Base-by-base conservation (phyloP, 1,139 yeast species). In the Debaryomyces sp. region DNA sequence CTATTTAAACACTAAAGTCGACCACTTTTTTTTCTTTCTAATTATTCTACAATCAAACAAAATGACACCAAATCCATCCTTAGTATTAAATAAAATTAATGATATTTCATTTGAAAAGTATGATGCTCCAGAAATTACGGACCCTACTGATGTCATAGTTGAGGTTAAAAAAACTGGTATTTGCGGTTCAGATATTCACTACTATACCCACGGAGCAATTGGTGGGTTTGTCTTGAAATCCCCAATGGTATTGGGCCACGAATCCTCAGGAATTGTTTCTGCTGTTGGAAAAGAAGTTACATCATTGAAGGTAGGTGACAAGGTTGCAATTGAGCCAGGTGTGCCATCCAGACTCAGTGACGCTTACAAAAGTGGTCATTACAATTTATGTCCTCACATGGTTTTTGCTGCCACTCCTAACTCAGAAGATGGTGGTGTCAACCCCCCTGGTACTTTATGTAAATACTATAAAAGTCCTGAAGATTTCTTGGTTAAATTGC, bases 131-230 rank as follows among this genome's bases (percentile, higher is more conserved):
- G 70, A 71, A 56, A 71, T 87, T 53, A 61, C 63, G 8, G 84
- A 83, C 52, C 85, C 87, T 41, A 81, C 81, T 57, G 87, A 82
- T 54, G 96, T 90, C 41, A 80, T 87, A 57, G 82, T 90, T 24
- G 85, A 84, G 47, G 87, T 90, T 56, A 84, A 84, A 63, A 67
- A 69, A 44, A 90, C 96, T 0, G 97, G 97, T 44, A 85, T 90
- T 53, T 90, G 97, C 67, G 96, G 96, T 4, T 84, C 91, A 4
- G 96, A 89, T 65, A 87, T 89, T 53, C 96, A 89, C 62, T 90
- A 86, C 74, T 89, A 84, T 61, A 81, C 84, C 43, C 87, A 85
- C 56, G 96, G 96, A 24, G 77, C 78, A 52, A 87, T 89, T 61
- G 96, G 96, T 15, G 80, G 82, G 17, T 86, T 84, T 55, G 78